Evolutionary conservation across 2,329 filamentous ascomycete species (phyloP), one percentile per base, ranked within the genome.

Genomic region (Phoma sp.): DNA sequence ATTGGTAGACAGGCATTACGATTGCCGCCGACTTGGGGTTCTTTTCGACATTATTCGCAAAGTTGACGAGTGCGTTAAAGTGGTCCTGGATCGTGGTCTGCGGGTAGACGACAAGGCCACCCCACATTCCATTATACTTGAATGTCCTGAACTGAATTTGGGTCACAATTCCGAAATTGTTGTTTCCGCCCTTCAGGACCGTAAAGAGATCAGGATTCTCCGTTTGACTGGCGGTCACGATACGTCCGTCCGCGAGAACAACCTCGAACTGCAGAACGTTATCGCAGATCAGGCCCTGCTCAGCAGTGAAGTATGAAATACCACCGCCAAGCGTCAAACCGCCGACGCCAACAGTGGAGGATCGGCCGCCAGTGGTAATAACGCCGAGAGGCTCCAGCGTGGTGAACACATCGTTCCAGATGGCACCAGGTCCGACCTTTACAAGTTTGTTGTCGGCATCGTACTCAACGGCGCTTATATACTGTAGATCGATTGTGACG

Each of bases 91-190:
- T 60, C 0, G 51, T 59, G 0, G 59, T 49, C 9, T 60, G 41
- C 1, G 61, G 59, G n/a, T 65, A 64, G 18, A 61, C 38, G 4
- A 66, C 59, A 1, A 75, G 68, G 0, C 75, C 74, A 29, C 72
- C 71, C 74, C 74, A 77, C 54, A 71, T 50, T 4, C 60, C 55
- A n/a, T 57, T 24, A 24, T 65, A 61, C 8, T 56, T 27, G 8
- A 70, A 69, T 0, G 66, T 67, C 10, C 51, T 41, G n/a, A 70
- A 63, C 8, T 61, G 59, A 43, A 68, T 60, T 39, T 46, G 43
- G 2, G 73, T 76, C 0, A 75, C 70, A 42, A 75, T 65, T 1
- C 71, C 72, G 39, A 75, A 73, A 49, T 74, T 72, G 42, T 68
- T 69, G 30, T 59, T 61, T 1, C 72, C 72, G 4, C 72, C 71